A percentile compares a stretch with the other conserved stretches of the same genome.
Evolutionary conservation across 192 early-diverging fungal genomes (phyloP).

Genomic region (Phlyctochytrium arcticum): DNA sequence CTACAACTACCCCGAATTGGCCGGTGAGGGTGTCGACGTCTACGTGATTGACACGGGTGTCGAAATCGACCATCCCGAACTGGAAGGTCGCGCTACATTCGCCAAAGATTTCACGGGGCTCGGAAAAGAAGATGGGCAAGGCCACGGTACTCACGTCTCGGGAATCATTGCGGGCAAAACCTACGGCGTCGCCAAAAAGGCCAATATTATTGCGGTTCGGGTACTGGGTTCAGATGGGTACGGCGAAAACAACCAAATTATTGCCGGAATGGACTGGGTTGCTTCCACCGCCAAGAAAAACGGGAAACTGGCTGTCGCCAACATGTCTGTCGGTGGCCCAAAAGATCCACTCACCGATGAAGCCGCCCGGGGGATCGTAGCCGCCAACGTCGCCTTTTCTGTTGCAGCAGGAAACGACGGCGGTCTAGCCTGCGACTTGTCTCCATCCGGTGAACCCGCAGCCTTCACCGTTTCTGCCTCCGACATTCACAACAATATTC

Average conservation of each 20-base stretch:
- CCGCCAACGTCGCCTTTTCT: slow-evolving; percentile 40
- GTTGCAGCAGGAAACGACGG: slow-evolving; percentile 39
- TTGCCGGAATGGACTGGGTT: slow-evolving; percentile 51
- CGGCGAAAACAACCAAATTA: slow-evolving; percentile 45
- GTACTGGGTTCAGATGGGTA: slow-evolving; percentile 51
- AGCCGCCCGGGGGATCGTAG: slow-evolving; percentile 24
- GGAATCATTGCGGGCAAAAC: slow-evolving; percentile 42
- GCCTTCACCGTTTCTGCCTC: slow-evolving; percentile 31
- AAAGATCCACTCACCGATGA: slow-evolving; percentile 60
- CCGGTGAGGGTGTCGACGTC: slow-evolving; percentile 53
- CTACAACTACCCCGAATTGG: slow-evolving; percentile 49
- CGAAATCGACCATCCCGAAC: slow-evolving; percentile 72
- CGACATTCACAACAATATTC: slow-evolving; percentile 22
- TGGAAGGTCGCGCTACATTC: slow-evolving; percentile 73
- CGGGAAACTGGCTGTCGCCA: slow-evolving; percentile 15
- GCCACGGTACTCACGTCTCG: slow-evolving; percentile 39
- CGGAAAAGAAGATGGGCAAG: slow-evolving; percentile 29
- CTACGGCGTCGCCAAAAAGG: slow-evolving; percentile 67
- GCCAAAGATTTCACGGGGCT: slow-evolving; percentile 37
- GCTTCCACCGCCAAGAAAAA: slow-evolving; percentile 5
- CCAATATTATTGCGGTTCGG: slow-evolving; percentile 51
- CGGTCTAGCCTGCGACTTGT: slow-evolving; percentile 54
- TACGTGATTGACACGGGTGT: slow-evolving; percentile 77
- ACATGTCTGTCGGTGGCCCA: slow-evolving; percentile 79
- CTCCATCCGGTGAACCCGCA: slow-evolving; percentile 37